Evolutionary conservation across 192 early-diverging fungal species (phyloP).

Genomic region (Nowakowskiella sp.): DNA sequence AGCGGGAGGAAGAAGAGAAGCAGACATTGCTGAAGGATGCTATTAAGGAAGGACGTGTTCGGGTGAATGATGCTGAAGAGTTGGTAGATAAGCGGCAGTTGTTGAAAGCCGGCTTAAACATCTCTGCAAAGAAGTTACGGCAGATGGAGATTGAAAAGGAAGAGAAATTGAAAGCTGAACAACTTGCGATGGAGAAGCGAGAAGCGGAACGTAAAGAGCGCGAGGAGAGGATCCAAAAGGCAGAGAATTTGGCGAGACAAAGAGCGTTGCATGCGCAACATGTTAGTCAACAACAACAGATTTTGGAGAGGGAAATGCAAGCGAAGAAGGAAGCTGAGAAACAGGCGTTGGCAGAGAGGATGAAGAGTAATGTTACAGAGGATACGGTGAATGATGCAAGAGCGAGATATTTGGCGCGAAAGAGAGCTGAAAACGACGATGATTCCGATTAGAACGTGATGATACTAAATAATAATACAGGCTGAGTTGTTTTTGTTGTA

Average conservation of each 20-base stretch:
- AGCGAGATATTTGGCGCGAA: conserved; percentile 37
- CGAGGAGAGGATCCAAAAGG: conserved; percentile 38
- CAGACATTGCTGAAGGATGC: neutral
- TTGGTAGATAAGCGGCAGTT: neutral
- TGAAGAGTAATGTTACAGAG: conserved; percentile 28
- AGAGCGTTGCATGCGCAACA: conserved; percentile 15
- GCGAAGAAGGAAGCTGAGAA: conserved; percentile 16
- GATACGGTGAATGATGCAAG: conserved; percentile 32
- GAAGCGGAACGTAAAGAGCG: conserved; percentile 39
- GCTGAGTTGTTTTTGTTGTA: too few species aligned
- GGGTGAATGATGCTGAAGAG: neutral
- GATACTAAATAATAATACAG: too few species aligned
- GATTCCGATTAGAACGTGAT: too few species aligned
- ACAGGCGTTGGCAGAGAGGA: conserved; percentile 16
- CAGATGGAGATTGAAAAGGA: conserved; percentile 19
- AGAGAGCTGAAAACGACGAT: conserved; percentile 4
- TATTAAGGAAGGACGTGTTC: neutral
- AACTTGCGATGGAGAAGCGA: conserved; percentile 43
- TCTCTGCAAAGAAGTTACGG: neutral
- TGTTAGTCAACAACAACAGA: conserved; percentile 8
- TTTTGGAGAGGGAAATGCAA: conserved; percentile 22
- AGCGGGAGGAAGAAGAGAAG: neutral
- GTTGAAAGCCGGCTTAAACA: neutral
- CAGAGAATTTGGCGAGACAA: conserved; percentile 25
- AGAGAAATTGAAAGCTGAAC: conserved; percentile 25